Conservation (phyloP, 768 basidiomycete species). For the Amanita subjunquillea region DNA sequence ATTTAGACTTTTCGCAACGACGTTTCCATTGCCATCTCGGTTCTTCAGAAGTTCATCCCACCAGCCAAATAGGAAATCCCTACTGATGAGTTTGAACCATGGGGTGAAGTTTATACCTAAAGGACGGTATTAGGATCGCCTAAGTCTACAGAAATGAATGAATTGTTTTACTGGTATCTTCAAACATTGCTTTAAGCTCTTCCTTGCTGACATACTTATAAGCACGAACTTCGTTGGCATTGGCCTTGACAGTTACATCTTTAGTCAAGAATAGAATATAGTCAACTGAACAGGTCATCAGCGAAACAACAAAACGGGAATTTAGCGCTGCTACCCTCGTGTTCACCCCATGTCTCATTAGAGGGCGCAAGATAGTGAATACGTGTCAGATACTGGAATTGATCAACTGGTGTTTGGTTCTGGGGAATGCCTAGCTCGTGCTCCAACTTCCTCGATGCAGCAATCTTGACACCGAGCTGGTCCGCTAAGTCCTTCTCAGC, state of each 20-base stretch:
- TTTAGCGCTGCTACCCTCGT: conserved; percentile 57
- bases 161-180: conserved; percentile 49
- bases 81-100: conserved; percentile 98
- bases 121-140: background rate
- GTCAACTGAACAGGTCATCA: conserved; percentile 55
- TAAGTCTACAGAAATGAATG: background rate
- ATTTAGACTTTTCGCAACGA: conserved; percentile 53
- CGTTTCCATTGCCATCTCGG: conserved; percentile 40
- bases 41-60: conserved; percentile 84
- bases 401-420: conserved; percentile 64
- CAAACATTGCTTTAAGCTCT: conserved; percentile 88
- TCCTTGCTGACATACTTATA: conserved; percentile 84
- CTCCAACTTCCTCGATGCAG: conserved; percentile 92
- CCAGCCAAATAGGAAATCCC: conserved; percentile 96
- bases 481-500: conserved; percentile 67
- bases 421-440: conserved; percentile 93
- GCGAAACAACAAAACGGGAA: background rate
- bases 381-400: conserved; percentile 90
- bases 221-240: conserved; percentile 86
- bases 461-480: conserved; percentile 77
- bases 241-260: conserved; percentile 74
- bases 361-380: conserved; percentile 98
- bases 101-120: conserved; percentile 88
- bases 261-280: conserved; percentile 94
- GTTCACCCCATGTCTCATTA: conserved; percentile 92